Percentiles rank a stretch among this genome's conserved stretches.
Evolutionary conservation across 768 basidiomycete species (phyloP).

Genomic region (Steccherinum ochraceum): DNA sequence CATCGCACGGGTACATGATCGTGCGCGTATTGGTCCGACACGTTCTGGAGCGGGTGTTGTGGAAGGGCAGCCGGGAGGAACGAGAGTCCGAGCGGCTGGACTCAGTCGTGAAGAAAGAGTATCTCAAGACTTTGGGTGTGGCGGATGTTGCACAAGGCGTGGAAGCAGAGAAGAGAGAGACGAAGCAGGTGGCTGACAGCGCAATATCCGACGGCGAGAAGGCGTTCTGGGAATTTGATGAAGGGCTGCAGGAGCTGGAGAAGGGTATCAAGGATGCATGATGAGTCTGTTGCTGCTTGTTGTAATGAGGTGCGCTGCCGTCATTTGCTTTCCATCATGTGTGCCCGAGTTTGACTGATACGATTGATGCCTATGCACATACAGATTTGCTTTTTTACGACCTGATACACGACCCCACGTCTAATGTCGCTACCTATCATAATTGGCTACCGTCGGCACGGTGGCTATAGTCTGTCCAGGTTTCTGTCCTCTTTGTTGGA

Average conservation of each 20-base stretch:
- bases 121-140: conserved; percentile 27
- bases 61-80: conserved; percentile 69
- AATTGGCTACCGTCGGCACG: too few species aligned
- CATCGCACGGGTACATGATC: conserved; percentile 83
- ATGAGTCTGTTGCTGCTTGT: neutral
- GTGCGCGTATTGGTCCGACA: conserved; percentile 57
- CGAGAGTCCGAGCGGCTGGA: conserved; percentile 50
- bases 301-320: neutral
- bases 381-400: too few species aligned
- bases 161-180: conserved; percentile 15
- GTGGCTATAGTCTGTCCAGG: too few species aligned
- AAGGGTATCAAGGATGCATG: conserved; percentile 13
- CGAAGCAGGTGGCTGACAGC: conserved; percentile 1
- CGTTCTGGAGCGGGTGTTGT: conserved; percentile 67
- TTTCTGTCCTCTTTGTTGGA: too few species aligned
- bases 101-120: conserved; percentile 42
- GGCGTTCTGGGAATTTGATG: conserved; percentile 13
- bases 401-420: too few species aligned
- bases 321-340: too few species aligned
- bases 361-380: too few species aligned
- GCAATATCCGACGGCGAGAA: neutral
- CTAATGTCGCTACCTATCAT: too few species aligned
- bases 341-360: too few species aligned
- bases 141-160: conserved; percentile 16
- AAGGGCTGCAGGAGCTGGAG: conserved; percentile 10